These are phyloP conservation scores for Pestalotiopsis sp. DNA, from an alignment of 2,329 filamentous ascomycete species.

Conservation along the genomic window DNA sequence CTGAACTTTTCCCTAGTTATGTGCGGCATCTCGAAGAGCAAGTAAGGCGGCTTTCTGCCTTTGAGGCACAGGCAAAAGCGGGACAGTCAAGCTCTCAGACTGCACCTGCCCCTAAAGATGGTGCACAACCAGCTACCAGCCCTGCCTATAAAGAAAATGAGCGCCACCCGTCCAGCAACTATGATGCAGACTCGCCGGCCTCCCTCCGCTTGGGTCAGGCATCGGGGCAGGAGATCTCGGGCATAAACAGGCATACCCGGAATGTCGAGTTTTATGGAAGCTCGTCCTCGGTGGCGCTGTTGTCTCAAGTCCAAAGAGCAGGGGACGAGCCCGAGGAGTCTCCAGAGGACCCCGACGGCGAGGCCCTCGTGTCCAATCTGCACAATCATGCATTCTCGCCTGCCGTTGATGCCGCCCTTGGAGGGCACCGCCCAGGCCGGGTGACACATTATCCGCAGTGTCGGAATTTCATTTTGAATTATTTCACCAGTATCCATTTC, in stretches of 20 bases:
- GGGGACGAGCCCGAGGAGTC: conserved; percentile 20
- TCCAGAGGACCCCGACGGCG: conserved; percentile 26
- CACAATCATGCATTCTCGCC: conserved; percentile 48
- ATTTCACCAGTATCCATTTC: conserved; percentile 50
- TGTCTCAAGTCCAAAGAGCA: conserved; percentile 41
- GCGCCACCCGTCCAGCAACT: neutral
- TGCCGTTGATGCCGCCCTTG: conserved; percentile 9
- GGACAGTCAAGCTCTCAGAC: conserved; percentile 2
- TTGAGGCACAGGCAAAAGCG: conserved; percentile 3
- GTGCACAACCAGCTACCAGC: conserved; percentile 17
- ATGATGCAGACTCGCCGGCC: conserved; percentile 1
- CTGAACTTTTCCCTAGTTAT: conserved; percentile 2
- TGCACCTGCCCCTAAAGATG: conserved; percentile 10
- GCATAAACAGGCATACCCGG: conserved; percentile 46
- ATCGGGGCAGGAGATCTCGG: conserved; percentile 39
- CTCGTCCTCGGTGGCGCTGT: conserved; percentile 46
- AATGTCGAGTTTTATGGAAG: conserved; percentile 51
- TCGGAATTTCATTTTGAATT: conserved; percentile 46
- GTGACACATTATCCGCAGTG: conserved; percentile 42
- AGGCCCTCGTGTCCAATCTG: conserved; percentile 44
- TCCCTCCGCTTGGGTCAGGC: neutral
- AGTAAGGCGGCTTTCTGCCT: conserved; percentile 21
- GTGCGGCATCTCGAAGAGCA: conserved; percentile 23
- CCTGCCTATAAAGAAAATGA: conserved; percentile 20
- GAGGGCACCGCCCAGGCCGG: conserved; percentile 2